Percentiles rank a stretch among this genome's conserved stretches.
Evolutionary conservation across 768 basidiomycete species (phyloP).

Genomic region (Boletus rubroflammeus): DNA sequence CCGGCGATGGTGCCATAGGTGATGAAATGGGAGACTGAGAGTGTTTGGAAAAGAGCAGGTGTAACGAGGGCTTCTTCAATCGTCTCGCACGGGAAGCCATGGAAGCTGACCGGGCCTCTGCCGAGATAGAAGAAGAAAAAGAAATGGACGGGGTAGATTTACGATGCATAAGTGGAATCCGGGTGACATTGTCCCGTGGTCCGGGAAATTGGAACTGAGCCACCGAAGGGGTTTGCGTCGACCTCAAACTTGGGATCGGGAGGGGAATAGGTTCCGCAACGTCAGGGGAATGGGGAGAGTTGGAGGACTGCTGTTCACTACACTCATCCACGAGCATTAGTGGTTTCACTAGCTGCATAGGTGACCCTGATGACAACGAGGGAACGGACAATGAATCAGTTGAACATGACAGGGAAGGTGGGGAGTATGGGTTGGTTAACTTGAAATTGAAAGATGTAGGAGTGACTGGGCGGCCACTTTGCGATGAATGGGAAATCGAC

Average conservation of each 20-base stretch:
- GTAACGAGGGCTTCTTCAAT: conserved; percentile 66
- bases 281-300: conserved; percentile 24
- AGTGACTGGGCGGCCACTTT: conserved; percentile 32
- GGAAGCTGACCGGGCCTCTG: conserved; percentile 37
- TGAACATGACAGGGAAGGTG: conserved; percentile 54
- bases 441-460: conserved; percentile 32
- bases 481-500: conserved; percentile 31
- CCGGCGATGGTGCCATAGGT: conserved; percentile 28
- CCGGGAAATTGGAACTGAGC: conserved; percentile 47
- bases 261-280: conserved; percentile 31
- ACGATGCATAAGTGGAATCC: conserved; percentile 32
- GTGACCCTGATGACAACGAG: conserved; percentile 46
- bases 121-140: conserved; percentile 30
- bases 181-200: conserved; percentile 28
- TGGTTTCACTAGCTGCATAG: conserved; percentile 33
- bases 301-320: conserved; percentile 24
- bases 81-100: conserved; percentile 32
- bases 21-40: conserved; percentile 47
- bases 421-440: conserved; percentile 26
- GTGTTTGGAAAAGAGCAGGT: conserved; percentile 64
- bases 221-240: conserved; percentile 12
- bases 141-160: conserved; percentile 37
- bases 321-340: conserved; percentile 35
- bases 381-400: conserved; percentile 59
- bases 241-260: conserved; percentile 24